A percentile compares a stretch with the other conserved stretches of the same genome.
Conservation (phyloP, 371 early-diverging fungal species). For the Cokeromyces recurvatus region DNA sequence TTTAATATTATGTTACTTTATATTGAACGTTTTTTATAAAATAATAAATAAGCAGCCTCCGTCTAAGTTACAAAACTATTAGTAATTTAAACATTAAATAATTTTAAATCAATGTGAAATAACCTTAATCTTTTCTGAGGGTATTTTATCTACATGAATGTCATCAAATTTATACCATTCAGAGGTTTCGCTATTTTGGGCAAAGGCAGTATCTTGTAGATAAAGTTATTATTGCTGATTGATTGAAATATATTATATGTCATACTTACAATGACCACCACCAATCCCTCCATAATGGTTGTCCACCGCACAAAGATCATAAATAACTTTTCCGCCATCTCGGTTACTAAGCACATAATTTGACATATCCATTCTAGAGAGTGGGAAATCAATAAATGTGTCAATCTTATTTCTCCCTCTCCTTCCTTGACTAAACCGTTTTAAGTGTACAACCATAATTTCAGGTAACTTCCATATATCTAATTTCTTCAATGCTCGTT, state of each 20-base stretch:
- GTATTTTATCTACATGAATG: constrained; percentile 61
- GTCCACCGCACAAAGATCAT: constrained; percentile 86
- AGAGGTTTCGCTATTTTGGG: constrained; percentile 59
- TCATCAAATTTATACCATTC: constrained; percentile 91
- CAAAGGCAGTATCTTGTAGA: constrained; percentile 81
- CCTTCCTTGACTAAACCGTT: constrained; percentile 61
- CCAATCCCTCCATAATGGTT: constrained; percentile 90
- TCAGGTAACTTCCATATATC: constrained; percentile 55
- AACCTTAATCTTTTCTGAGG: constrained; percentile 51
- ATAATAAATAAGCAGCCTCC: constrained; percentile 74
- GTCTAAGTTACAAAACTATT: constrained; percentile 2
- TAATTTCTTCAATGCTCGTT: constrained; percentile 51
- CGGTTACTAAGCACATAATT: constrained; percentile 21
- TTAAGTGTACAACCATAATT: constrained; percentile 59
- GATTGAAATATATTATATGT: too few species aligned
- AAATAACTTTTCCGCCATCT: constrained; percentile 44
- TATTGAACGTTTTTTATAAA: constrained; percentile 17
- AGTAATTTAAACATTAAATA: too few species aligned
- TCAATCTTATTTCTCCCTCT: constrained; percentile 59
- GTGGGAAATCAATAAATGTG: constrained; percentile 60
- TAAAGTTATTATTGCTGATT: too few species aligned
- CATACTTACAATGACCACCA: constrained; percentile 90
- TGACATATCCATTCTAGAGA: constrained; percentile 36
- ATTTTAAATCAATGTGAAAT: too few species aligned
- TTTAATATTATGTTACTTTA: too few species aligned